Base-by-base conservation (phyloP, 2,329 filamentous ascomycete genomes). In the Neonectria hederae region DNA sequence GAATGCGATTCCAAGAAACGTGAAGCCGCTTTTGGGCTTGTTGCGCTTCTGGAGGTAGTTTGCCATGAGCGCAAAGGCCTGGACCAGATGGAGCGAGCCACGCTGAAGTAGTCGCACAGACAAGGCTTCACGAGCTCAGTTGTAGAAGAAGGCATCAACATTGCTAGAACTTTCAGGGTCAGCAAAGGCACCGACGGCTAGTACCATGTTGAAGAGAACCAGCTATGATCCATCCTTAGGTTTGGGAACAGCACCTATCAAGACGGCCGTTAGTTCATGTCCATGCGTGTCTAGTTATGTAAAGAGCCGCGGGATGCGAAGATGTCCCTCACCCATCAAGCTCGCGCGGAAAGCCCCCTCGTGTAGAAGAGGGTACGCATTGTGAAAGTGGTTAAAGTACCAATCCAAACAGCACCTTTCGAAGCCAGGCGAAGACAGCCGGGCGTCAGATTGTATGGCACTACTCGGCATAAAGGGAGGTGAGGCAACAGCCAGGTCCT, bases 1-100 rank as follows among this genome's bases (percentile, higher is more conserved):
- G 48, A 81, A 78, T 1, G 82, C 83, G 30, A 84, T 78, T 0
- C 83, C 83, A 32, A 83, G 77, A 42, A 82, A 81, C 59, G 83
- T 83, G 65, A 83, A 84, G 1, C 81, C 81, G 0, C 82, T 83
- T 62, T 85, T 85, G 6, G 82, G 82, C 4, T 81, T 74, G 59
- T 84, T 80, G 22, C 79, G 74, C 65, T 83, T 84, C 57, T 84
- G 83, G 1, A 84, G 74, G 68, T 84, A 84, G 42, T 83, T 83
- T 0, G 77, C 77, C 67, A 78, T 76, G 5, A 83, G 73, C 3
- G 74, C 68, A 7, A 83, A 72, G 0, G 76, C 77, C 65, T 83
- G 82, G 0, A 83, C 80, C 2, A 80, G 72, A 8, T 76, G 77
- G 5, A 83, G 67, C 17, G 78, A 81, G 4, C 81, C 82, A 22